Conservation (phyloP, 331 rosid species). For the Erythrophleum ivorense region DNA sequence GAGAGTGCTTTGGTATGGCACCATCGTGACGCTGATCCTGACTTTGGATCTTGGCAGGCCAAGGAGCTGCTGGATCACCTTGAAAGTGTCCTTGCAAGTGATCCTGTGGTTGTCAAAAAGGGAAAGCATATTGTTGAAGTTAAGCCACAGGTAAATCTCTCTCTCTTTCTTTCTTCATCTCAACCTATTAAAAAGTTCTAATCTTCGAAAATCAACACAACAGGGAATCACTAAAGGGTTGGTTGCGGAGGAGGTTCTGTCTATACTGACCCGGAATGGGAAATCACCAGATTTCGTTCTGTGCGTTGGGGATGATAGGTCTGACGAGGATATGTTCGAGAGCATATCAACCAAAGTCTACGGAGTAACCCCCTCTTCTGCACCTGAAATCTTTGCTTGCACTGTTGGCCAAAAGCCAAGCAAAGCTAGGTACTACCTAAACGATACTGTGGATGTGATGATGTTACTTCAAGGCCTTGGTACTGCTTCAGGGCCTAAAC, state of each 20-base stretch:
- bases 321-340: constrained; percentile 87
- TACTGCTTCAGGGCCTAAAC: constrained; percentile 39
- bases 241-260: constrained; percentile 69
- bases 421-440: constrained; percentile 80
- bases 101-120: constrained; percentile 71
- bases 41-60: constrained; percentile 82
- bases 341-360: constrained; percentile 58
- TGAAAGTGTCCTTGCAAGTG: constrained; percentile 72
- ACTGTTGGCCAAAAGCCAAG: constrained; percentile 89
- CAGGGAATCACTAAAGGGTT: constrained; percentile 80
- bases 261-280: constrained; percentile 48
- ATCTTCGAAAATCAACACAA: constrained; percentile 20
- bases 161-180: neutral
- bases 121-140: constrained; percentile 81
- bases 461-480: constrained; percentile 62
- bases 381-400: constrained; percentile 74
- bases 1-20: constrained; percentile 90
- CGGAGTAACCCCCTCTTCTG: constrained; percentile 36
- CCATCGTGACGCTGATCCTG: constrained; percentile 69
- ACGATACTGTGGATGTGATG: constrained; percentile 64
- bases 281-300: constrained; percentile 65
- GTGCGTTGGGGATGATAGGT: constrained; percentile 85
- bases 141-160: constrained; percentile 66
- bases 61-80: constrained; percentile 78
- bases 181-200: constrained; percentile 5